Evolutionary conservation across 768 basidiomycete genomes (phyloP).

Genomic region (Phanerochaete sordida): DNA sequence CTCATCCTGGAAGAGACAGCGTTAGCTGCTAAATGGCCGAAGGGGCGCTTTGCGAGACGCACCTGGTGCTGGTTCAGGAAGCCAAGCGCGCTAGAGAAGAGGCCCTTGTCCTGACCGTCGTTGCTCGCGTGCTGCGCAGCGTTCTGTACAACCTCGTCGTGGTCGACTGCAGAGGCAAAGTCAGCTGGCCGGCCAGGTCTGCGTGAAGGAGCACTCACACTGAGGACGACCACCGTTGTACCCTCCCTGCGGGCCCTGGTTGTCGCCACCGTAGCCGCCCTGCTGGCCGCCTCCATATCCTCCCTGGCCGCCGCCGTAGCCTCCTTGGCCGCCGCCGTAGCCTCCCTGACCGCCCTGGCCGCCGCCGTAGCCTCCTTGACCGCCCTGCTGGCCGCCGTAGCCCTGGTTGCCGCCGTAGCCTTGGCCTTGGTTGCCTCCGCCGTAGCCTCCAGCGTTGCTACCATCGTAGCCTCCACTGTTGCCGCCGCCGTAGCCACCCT

Average conservation of each 20-base stretch:
- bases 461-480: not conserved
- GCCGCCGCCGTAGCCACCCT: not conserved
- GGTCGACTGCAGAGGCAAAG: conserved; percentile 45
- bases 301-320: conserved; percentile 15
- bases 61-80: conserved; percentile 55
- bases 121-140: conserved; percentile 58
- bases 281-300: not conserved
- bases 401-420: conserved; percentile 17
- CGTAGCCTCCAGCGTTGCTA: not conserved
- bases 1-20: conserved; percentile 37
- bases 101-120: conserved; percentile 51
- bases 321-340: conserved; percentile 7
- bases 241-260: not conserved
- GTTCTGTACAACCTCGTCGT: conserved; percentile 54
- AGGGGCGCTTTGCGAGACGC: not conserved
- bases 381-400: not conserved
- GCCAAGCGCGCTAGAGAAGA: conserved; percentile 54
- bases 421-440: conserved; percentile 17
- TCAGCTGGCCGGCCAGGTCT: conserved; percentile 2
- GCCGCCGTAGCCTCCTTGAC: not conserved
- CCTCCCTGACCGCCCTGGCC: not conserved
- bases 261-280: not conserved
- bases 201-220: conserved; percentile 14
- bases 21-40: not conserved
- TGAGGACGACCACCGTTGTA: conserved; percentile 17